Base-by-base conservation (phyloP, 164 flowering plant species). In the Magnolia kwangsiensis region DNA sequence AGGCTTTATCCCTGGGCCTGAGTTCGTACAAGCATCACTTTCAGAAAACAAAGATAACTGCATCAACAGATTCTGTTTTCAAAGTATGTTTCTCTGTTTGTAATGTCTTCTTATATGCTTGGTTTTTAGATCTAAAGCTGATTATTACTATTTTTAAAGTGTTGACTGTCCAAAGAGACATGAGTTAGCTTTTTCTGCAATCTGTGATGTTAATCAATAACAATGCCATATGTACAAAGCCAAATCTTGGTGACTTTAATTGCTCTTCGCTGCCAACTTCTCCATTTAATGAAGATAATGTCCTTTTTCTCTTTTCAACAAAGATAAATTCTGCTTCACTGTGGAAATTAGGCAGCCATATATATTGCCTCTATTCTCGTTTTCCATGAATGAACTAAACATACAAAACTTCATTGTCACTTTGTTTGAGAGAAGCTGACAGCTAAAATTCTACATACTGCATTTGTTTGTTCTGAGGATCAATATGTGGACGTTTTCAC, bases 1-100 rank as follows among this genome's bases (percentile, higher is more conserved):
- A 82, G 67, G 81, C 84, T 16, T 37, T 82, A 9, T 82, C 81
- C 31, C 69, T 76, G 63, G 81, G 81, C 29, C 71, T 76, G 74
- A 71, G 77, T 76, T 82, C 81, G 2, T 82, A 79, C 72, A 58
- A 21, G 67, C 45, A 63, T 50, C 80, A 79, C 75, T 73, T 82
- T 49, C 80, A 79, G 75, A 82, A 73, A 70, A 69, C 29, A 73
- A 81, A 69, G 55, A 67, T 27, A 72, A 50, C 23, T 19, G 58
- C 78, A 13, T 77, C 79, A 23, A 9, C 64, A 18, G 77, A 72
- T 9, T 76, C 81, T 66, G 67, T 71, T 49, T 76, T 68, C 58
- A 79, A 74, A 49, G 84, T 82, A 79, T 59, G 75, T 10, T 75
- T 70, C 20, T 49, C 27, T 73, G 2, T 59, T 24, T 4, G 11